Conservation (phyloP, 345 rosid genomes). For the Eutrema heterophyllum region DNA sequence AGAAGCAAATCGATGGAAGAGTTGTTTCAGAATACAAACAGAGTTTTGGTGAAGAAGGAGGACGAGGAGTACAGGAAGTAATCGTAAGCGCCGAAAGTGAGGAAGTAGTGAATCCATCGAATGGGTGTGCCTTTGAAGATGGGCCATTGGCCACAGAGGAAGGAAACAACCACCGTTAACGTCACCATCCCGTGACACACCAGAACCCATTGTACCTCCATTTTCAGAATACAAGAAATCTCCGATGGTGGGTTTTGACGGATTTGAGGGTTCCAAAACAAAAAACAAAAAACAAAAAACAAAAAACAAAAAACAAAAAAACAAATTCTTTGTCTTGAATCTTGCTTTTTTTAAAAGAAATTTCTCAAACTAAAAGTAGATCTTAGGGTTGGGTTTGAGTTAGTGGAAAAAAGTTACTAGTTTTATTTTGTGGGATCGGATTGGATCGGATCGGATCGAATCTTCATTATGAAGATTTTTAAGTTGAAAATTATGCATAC, state of each 20-base stretch:
- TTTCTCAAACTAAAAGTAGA: neutral
- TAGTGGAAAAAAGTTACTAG: neutral
- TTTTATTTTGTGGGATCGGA: neutral
- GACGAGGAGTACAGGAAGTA: conserved; percentile 52
- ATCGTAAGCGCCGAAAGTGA: conserved; percentile 91
- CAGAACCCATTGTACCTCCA: conserved; percentile 70
- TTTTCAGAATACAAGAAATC: neutral
- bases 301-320: too few relatives aligned
- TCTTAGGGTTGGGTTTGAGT: neutral
- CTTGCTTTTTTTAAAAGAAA: neutral
- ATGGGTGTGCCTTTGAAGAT: conserved; percentile 81
- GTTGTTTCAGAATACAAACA: neutral
- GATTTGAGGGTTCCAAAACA: neutral
- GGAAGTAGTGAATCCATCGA: conserved; percentile 61
- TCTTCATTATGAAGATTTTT: neutral
- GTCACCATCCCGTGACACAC: conserved; percentile 60
- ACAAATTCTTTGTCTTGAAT: neutral
- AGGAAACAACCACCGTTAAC: conserved; percentile 56
- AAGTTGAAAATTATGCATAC: too few relatives aligned
- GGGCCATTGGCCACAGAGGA: conserved; percentile 97
- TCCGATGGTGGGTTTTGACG: neutral
- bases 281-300: too few relatives aligned
- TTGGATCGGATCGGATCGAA: neutral
- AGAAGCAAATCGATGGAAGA: neutral
- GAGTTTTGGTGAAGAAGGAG: neutral